A percentile compares a stretch with the other conserved stretches of the same genome.
phyloP scores from a whole-genome alignment of 371 early-diverging fungal species.

The Zancudomyces culisetae region DNA sequence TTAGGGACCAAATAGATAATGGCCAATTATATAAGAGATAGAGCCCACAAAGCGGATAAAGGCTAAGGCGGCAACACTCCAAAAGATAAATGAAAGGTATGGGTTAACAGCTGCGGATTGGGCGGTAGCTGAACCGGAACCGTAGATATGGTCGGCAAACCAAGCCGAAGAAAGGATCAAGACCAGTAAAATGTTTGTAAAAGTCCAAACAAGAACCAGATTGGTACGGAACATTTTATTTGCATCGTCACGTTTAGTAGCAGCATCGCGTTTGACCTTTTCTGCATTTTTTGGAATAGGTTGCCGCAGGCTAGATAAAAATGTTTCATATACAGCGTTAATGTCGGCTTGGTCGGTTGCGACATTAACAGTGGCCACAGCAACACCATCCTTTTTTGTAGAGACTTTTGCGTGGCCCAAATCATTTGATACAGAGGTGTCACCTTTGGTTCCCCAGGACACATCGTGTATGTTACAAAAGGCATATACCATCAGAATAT shows the following conservation, averaged over 20 bases:
- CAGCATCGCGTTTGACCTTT: constrained; percentile 38
- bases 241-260: constrained; percentile 64
- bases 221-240: constrained; percentile 67
- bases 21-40: constrained; percentile 35
- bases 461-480: constrained; percentile 84
- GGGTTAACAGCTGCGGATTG: constrained; percentile 28
- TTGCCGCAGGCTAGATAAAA: constrained; percentile 30
- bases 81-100: constrained; percentile 65
- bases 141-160: constrained; percentile 11
- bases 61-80: constrained; percentile 59
- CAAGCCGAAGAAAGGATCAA: constrained; percentile 31
- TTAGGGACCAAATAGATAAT: constrained; percentile 6
- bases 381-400: constrained; percentile 23
- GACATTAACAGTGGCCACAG: constrained; percentile 43
- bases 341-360: constrained; percentile 57
- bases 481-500: constrained; percentile 78
- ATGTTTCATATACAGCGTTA: constrained; percentile 54
- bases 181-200: constrained; percentile 52
- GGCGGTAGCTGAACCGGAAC: constrained; percentile 5
- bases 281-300: constrained; percentile 26
- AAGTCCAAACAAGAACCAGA: constrained; percentile 63
- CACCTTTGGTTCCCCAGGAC: constrained; percentile 89
- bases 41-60: constrained; percentile 54
- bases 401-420: constrained; percentile 39
- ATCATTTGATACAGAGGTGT: constrained; percentile 30